Evolutionary conservation across 2,329 filamentous ascomycete species (phyloP).

Genomic region (Fusarium bactridioides): DNA sequence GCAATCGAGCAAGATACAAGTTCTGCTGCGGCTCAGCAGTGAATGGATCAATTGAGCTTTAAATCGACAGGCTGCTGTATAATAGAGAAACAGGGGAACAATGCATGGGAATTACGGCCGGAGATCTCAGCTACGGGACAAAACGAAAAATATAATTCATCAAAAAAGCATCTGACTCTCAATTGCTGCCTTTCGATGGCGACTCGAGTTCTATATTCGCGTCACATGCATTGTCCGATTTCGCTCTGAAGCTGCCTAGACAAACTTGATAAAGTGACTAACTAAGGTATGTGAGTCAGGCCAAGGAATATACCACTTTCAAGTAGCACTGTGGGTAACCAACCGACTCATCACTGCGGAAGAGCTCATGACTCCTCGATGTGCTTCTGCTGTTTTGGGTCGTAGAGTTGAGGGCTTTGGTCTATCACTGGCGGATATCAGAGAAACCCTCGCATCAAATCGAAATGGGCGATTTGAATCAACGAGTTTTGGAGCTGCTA

Average conservation of each 20-base stretch:
- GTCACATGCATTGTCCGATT: background rate
- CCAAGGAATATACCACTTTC: background rate
- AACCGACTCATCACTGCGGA: background rate
- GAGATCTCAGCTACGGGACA: background rate
- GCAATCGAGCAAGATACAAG: background rate
- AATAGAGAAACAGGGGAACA: background rate
- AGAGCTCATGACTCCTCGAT: background rate
- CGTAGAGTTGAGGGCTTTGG: background rate
- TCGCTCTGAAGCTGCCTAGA: background rate
- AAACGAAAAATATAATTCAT: background rate
- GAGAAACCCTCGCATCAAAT: background rate
- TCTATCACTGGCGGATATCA: background rate
- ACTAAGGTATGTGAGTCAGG: background rate
- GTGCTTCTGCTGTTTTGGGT: background rate
- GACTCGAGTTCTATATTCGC: background rate
- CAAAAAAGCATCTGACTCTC: background rate
- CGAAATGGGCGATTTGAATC: background rate
- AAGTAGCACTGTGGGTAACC: too few species aligned
- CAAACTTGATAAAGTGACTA: background rate
- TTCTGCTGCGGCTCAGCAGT: background rate
- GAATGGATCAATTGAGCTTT: background rate
- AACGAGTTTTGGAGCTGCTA: fast-evolving
- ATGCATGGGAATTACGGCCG: background rate
- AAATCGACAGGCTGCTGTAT: background rate
- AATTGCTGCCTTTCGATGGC: background rate